phyloP scores from a whole-genome alignment of 1,284 basidiomycete species.

The Apiotrichum gracile region DNA sequence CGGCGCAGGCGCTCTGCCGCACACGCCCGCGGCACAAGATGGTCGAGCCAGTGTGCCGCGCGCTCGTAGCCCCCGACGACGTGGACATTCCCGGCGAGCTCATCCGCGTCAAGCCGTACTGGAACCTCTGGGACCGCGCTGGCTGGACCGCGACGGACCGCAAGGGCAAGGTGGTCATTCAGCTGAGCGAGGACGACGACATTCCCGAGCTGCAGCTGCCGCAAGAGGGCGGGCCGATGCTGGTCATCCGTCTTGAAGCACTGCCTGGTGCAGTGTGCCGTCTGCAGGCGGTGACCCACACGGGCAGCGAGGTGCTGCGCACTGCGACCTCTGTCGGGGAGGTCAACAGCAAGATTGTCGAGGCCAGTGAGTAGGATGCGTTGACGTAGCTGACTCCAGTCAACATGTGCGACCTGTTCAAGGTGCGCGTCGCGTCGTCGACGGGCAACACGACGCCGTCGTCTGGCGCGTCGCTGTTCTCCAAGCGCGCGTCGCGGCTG shows the following conservation, averaged over 20 bases:
- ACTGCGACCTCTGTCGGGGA: constrained; percentile 67
- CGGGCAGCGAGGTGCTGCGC: constrained; percentile 6
- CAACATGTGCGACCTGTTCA: constrained; percentile 63
- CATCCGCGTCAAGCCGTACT: constrained; percentile 8
- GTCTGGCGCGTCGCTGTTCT: background rate
- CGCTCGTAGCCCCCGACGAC: constrained; percentile 58
- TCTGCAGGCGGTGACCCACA: background rate
- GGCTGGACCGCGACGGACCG: constrained; percentile 11
- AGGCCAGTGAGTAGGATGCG: constrained; percentile 61
- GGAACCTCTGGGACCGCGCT: constrained; percentile 12
- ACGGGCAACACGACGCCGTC: background rate
- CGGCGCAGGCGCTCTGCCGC: constrained; percentile 69
- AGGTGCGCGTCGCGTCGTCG: constrained; percentile 59
- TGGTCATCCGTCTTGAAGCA: constrained; percentile 61
- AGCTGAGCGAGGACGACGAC: constrained; percentile 58
- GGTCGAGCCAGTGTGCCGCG: constrained; percentile 49
- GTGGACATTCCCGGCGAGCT: constrained; percentile 38
- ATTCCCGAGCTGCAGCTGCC: background rate
- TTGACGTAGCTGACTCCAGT: background rate
- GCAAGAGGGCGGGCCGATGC: constrained; percentile 52
- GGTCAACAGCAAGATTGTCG: constrained; percentile 63
- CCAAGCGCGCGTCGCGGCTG: constrained; percentile 8
- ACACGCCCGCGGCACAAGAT: constrained; percentile 51
- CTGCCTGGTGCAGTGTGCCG: constrained; percentile 68
- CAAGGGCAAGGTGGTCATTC: constrained; percentile 79